Conservation (phyloP, 768 basidiomycete genomes). For the Boletus rubropictus region DNA sequence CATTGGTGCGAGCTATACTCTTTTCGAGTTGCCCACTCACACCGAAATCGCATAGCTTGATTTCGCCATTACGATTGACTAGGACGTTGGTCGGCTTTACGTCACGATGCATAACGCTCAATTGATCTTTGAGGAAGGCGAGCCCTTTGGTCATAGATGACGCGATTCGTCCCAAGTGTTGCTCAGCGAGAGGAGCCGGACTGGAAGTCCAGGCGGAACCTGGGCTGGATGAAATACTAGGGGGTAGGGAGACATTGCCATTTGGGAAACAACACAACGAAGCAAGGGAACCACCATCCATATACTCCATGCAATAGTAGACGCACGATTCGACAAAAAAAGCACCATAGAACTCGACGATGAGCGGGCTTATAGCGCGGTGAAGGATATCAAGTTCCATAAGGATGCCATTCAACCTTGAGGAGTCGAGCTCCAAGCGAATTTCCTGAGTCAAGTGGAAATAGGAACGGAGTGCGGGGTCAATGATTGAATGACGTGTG, state of each 20-base stretch:
- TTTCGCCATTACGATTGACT: conserved; percentile 77
- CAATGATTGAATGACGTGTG: conserved; percentile 8
- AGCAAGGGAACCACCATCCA: conserved; percentile 97
- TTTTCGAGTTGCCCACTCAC: conserved; percentile 97
- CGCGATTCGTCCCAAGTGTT: conserved; percentile 78
- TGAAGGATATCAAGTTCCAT: conserved; percentile 99
- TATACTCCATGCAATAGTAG: conserved; percentile 99
- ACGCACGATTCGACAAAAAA: conserved; percentile 99
- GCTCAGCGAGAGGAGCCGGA: conserved; percentile 51
- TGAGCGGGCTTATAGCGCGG: conserved; percentile 83
- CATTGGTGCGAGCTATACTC: conserved; percentile 94
- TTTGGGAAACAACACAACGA: conserved; percentile 51
- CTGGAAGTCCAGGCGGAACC: conserved; percentile 33
- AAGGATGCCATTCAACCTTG: conserved; percentile 91
- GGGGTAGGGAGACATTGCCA: conserved; percentile 31
- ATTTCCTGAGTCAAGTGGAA: conserved; percentile 67
- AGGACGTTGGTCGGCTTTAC: conserved; percentile 95
- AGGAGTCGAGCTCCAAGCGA: conserved; percentile 88
- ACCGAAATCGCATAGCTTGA: conserved; percentile 99
- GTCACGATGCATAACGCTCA: conserved; percentile 82
- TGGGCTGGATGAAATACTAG: conserved; percentile 28
- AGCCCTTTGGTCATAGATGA: conserved; percentile 81
- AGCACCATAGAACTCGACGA: conserved; percentile 98
- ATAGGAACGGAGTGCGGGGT: conserved; percentile 1
- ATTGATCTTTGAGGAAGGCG: conserved; percentile 90